Percentiles rank a stretch among this genome's conserved stretches.
These are phyloP conservation scores for Rhizopogon salebrosus DNA, from an alignment of 768 basidiomycete genomes.

Conservation along the genomic window DNA sequence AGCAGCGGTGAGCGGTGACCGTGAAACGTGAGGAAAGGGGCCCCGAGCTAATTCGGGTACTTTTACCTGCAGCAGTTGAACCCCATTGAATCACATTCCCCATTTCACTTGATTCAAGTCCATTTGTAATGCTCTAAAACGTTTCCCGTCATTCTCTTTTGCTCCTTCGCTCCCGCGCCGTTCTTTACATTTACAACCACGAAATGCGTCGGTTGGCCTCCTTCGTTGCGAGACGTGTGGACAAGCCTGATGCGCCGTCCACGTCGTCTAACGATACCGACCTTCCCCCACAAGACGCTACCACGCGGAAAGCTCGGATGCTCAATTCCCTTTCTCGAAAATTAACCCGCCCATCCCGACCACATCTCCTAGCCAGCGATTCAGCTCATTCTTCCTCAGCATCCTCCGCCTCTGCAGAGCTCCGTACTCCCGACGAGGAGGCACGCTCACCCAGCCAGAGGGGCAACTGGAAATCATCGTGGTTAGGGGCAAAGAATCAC, in stretches of 20 bases:
- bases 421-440: constrained; percentile 62
- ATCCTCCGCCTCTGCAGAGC: constrained; percentile 45
- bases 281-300: constrained; percentile 6
- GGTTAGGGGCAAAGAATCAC: constrained; percentile 41
- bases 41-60: constrained; percentile 4
- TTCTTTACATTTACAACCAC: constrained; percentile 21
- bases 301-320: constrained; percentile 18
- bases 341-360: constrained; percentile 12
- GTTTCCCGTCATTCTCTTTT: constrained; percentile 7
- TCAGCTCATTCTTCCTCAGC: constrained; percentile 53
- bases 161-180: not conserved
- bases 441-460: constrained; percentile 32
- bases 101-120: constrained; percentile 17
- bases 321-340: constrained; percentile 27
- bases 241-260: constrained; percentile 20
- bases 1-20: constrained; percentile 1
- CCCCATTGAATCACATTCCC: constrained; percentile 1
- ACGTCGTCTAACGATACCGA: constrained; percentile 12
- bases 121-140: constrained; percentile 33
- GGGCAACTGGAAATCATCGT: constrained; percentile 51
- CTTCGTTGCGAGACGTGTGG: constrained; percentile 36
- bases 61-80: not conserved
- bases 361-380: constrained; percentile 23
- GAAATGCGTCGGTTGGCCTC: constrained; percentile 64
- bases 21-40: not conserved